Base-by-base conservation (phyloP, 2,329 filamentous ascomycete species). In the Blastomyces emzantsi region DNA sequence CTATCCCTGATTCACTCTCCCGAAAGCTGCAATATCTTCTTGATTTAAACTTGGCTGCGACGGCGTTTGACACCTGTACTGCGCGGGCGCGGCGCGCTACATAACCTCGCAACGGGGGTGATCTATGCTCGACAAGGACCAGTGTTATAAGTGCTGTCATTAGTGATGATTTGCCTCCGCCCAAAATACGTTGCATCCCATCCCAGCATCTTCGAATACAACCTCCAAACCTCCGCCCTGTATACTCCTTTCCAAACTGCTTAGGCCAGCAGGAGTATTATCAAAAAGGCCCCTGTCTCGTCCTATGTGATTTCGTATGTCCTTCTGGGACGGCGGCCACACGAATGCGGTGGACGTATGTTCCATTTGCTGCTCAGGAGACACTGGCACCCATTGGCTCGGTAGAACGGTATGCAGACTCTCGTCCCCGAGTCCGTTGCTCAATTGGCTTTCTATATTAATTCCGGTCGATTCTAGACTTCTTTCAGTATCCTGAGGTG, bases 291-390 rank as follows among this genome's bases (percentile, higher is more conserved):
- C 25, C 17, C 55, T 43, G 5, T 22, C 30, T 25, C 55, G 9
- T 5, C n/a, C 55, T 15, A 57, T 25, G 41, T 57, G 55, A 28
- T 57, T 43, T 8, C 43, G 55, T 15, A n/a, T 25, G 25, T 39
- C 19, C 15, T 49, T 49, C 25, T 39, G 55, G 22, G 33, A 43
- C 36, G 56, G 28, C n/a, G 49, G 25, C 51, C 57, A 62, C 55
- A 64, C 59, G 52, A 63, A 65, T 41, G 60, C 22, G 63, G 36
- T 45, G 41, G 36, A 59, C 36, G 45, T 54, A 47, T 19, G 45
- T 25, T 13, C 58, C 33, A 36, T 36, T 36, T 45, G 36, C 33
- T 45, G 54, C 6, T 33, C n/a, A 30, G 60, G 33, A 19, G 11
- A 17, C 17, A 22, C 17, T 6, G 45, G 22, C 7, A 13, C 45